phyloP scores from a whole-genome alignment of 2,329 filamentous ascomycete genomes.

The Fusarium sp. region DNA sequence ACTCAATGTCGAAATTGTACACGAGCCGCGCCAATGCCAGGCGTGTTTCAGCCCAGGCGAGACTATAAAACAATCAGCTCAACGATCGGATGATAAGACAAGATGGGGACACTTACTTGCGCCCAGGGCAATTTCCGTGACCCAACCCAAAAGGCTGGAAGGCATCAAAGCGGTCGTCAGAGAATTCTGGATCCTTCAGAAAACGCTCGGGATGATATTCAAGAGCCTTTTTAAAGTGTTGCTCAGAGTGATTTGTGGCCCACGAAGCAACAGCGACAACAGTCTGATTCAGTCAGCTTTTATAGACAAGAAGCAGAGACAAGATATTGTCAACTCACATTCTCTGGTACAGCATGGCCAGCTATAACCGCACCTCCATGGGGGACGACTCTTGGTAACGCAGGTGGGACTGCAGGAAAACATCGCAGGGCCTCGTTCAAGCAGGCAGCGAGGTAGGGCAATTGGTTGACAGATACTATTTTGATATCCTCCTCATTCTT shows the following conservation, averaged over 20 bases:
- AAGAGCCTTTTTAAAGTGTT: background rate
- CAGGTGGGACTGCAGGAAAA: background rate
- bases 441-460: background rate
- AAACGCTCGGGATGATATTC: background rate
- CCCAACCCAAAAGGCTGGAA: background rate
- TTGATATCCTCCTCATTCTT: background rate
- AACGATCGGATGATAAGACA: fast-evolving
- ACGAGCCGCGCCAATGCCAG: background rate
- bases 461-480: background rate
- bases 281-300: background rate
- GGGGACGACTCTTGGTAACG: background rate
- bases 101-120: background rate
- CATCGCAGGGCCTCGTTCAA: background rate
- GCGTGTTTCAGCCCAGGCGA: background rate
- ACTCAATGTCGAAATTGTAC: background rate
- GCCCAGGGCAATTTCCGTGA: background rate
- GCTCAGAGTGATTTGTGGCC: background rate
- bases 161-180: background rate
- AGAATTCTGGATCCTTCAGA: background rate
- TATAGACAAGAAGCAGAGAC: fast-evolving
- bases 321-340: background rate
- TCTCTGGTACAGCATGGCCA: background rate
- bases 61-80: background rate
- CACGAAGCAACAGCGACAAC: background rate
- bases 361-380: background rate